phyloP scores from a whole-genome alignment of 129 eudicot species.

The Flaveria robusta region DNA sequence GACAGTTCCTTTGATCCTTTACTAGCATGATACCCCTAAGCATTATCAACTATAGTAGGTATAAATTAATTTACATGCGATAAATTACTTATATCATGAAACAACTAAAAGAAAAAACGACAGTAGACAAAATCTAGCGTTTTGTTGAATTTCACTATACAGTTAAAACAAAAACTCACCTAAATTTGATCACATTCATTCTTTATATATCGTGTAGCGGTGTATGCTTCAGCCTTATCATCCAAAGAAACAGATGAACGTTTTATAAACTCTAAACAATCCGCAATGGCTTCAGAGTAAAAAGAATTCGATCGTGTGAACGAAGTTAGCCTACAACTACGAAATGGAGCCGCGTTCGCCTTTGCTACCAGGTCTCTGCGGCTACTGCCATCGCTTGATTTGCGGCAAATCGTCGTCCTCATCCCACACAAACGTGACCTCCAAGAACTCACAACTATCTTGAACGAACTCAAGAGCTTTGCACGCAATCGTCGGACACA shows the following conservation, averaged over 20 bases:
- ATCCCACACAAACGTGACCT: slow-evolving; percentile 32
- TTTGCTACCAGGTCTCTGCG: slow-evolving; percentile 28
- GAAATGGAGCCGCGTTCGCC: slow-evolving; percentile 6
- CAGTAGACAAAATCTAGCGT: neutral
- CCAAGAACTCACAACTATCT: slow-evolving; percentile 43
- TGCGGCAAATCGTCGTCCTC: slow-evolving; percentile 22
- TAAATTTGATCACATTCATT: slow-evolving; percentile 11
- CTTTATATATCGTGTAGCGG: neutral
- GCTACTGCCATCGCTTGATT: slow-evolving; percentile 5
- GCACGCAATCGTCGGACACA: slow-evolving; percentile 56
- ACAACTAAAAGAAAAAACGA: neutral
- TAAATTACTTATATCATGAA: neutral
- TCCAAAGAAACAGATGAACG: slow-evolving; percentile 59
- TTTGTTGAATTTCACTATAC: slow-evolving; percentile 10
- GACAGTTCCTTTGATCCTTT: too few relatives aligned
- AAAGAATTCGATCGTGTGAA: slow-evolving; percentile 72
- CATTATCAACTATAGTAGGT: too few relatives aligned
- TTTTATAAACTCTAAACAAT: slow-evolving; percentile 90
- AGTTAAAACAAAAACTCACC: slow-evolving; percentile 12
- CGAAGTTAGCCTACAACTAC: slow-evolving; percentile 40
- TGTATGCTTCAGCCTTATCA: slow-evolving; percentile 35
- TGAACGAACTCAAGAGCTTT: slow-evolving; percentile 49
- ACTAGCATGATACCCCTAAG: too few relatives aligned
- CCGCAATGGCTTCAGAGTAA: slow-evolving; percentile 88
- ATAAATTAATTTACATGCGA: too few relatives aligned